Evolutionary conservation across 2,329 filamentous ascomycete genomes (phyloP).

Genomic region (Ilyonectria robusta): DNA sequence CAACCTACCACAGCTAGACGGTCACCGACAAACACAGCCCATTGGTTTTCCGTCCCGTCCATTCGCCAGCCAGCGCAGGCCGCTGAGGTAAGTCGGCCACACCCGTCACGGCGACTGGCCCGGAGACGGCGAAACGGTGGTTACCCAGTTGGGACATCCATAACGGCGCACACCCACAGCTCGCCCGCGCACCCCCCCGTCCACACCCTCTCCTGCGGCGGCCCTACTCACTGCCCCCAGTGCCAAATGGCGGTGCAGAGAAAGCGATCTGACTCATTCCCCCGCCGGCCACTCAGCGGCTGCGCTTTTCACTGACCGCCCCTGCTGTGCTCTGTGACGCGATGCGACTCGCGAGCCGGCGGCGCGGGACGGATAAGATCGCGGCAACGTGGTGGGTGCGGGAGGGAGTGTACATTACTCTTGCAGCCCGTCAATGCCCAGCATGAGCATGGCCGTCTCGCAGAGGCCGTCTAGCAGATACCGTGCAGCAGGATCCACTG

Average conservation of each 20-base stretch:
- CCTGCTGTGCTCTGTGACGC: slow-evolving; percentile 23
- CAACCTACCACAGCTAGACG: neutral
- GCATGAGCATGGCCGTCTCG: neutral
- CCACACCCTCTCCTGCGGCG: neutral
- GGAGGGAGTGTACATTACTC: slow-evolving; percentile 23
- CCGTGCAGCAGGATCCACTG: neutral
- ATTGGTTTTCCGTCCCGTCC: slow-evolving; percentile 6
- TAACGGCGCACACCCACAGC: neutral
- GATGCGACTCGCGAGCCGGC: slow-evolving; percentile 24
- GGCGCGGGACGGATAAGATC: slow-evolving; percentile 31
- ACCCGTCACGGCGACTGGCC: neutral
- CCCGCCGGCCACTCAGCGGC: neutral
- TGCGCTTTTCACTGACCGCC: slow-evolving; percentile 21
- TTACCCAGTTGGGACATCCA: slow-evolving; percentile 9
- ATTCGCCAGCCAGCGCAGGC: slow-evolving; percentile 3
- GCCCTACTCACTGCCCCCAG: neutral
- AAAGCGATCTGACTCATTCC: slow-evolving; percentile 28
- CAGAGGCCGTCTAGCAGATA: neutral
- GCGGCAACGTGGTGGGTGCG: slow-evolving; percentile 13
- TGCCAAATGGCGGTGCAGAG: slow-evolving; percentile 32
- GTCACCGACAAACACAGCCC: neutral
- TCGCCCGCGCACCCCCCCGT: neutral
- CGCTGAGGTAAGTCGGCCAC: slow-evolving; percentile 25
- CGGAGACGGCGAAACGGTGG: slow-evolving; percentile 27
- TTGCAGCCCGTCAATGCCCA: neutral